Conservation (phyloP, 768 basidiomycete species). For the Phylloporus sp. region DNA sequence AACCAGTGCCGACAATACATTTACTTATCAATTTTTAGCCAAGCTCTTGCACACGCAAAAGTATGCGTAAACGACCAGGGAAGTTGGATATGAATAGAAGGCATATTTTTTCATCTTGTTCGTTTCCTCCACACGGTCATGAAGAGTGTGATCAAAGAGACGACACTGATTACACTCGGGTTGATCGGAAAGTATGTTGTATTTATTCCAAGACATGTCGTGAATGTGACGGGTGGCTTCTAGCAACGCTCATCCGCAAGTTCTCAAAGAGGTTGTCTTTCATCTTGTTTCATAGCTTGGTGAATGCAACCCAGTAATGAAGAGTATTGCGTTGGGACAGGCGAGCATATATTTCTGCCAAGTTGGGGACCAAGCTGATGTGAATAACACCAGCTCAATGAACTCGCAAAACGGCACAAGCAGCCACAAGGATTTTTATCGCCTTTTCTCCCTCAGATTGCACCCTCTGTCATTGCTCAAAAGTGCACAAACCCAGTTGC, state of each 20-base stretch:
- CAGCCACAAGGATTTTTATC: constrained; percentile 60
- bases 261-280: constrained; percentile 57
- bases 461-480: constrained; percentile 58
- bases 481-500: constrained; percentile 57
- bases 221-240: constrained; percentile 3
- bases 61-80: constrained; percentile 36
- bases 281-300: constrained; percentile 67
- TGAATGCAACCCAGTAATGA: constrained; percentile 62
- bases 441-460: constrained; percentile 66
- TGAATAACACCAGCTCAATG: constrained; percentile 45
- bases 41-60: constrained; percentile 45
- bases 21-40: constrained; percentile 25
- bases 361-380: neutral
- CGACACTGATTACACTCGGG: constrained; percentile 58
- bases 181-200: constrained; percentile 42
- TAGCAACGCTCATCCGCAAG: constrained; percentile 47
- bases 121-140: constrained; percentile 41
- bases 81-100: constrained; percentile 35
- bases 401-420: constrained; percentile 54
- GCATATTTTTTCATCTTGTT: constrained; percentile 45
- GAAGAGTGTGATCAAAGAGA: constrained; percentile 55
- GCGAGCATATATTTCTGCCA: constrained; percentile 34
- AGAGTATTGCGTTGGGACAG: constrained; percentile 65
- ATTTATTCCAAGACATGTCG: neutral
- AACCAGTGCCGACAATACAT: neutral